Evolutionary conservation across 352 stramenopile genomes (phyloP).

Genomic region (Pythium aquatile): DNA sequence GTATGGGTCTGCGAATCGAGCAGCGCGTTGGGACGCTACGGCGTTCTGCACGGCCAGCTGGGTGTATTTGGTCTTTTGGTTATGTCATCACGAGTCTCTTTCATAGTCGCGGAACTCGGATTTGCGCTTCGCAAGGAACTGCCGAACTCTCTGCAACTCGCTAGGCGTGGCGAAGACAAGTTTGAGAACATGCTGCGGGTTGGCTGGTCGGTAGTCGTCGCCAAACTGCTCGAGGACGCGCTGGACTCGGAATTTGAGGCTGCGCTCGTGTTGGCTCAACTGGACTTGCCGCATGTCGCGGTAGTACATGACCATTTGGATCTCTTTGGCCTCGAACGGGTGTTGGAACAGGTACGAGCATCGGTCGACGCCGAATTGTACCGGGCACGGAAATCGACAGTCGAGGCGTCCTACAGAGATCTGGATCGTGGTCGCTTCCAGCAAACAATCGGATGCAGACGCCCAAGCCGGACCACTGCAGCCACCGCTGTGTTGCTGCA

Average conservation of each 20-base stretch:
- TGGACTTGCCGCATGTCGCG: conserved; percentile 56
- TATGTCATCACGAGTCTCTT: conserved; percentile 1
- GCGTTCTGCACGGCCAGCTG: not conserved
- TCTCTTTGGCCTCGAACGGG: conserved; percentile 60
- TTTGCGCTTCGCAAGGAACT: conserved; percentile 30
- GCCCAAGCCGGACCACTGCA: not conserved
- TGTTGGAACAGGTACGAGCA: conserved; percentile 75
- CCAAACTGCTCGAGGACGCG: conserved; percentile 56
- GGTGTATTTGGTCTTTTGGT: not conserved
- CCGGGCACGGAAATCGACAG: conserved; percentile 63
- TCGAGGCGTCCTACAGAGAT: conserved; percentile 53
- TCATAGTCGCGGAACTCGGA: conserved; percentile 10
- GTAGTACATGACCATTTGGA: conserved; percentile 79
- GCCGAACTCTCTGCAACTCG: conserved; percentile 43
- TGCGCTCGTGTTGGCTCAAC: conserved; percentile 38
- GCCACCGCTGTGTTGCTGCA: conserved; percentile 14
- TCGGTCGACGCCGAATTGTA: conserved; percentile 43
- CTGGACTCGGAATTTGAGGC: conserved; percentile 49
- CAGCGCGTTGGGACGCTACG: not conserved
- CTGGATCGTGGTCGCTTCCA: conserved; percentile 53
- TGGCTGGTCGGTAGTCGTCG: conserved; percentile 56
- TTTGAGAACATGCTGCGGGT: conserved; percentile 54
- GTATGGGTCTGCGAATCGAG: not conserved
- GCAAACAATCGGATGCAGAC: not conserved
- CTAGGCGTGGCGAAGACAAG: conserved; percentile 50